A percentile compares a stretch with the other conserved stretches of the same genome.
Evolutionary conservation across 2,329 filamentous ascomycete species (phyloP).

Genomic region (Colletotrichum viniferum): DNA sequence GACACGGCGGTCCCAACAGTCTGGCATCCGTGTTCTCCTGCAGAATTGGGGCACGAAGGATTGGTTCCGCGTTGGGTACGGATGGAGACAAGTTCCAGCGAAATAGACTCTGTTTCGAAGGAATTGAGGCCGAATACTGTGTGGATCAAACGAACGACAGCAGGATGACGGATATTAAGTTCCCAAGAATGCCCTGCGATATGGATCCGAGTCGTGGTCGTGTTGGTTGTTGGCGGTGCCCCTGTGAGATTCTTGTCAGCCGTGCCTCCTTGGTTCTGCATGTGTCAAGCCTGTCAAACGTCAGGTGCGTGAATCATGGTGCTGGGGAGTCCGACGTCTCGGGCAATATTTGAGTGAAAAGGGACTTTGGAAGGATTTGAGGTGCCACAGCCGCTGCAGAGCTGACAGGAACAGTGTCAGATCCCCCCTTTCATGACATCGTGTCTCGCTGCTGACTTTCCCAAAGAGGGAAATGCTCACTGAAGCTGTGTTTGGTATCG

Average conservation of each 20-base stretch:
- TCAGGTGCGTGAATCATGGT: neutral
- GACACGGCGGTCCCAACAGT: neutral
- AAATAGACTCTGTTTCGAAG: neutral
- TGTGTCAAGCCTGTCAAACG: neutral
- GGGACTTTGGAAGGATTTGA: neutral
- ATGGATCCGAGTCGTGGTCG: neutral
- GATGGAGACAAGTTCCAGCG: neutral
- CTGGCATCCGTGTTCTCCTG: neutral
- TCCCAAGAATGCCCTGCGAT: neutral
- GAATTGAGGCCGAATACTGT: neutral
- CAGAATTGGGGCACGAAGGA: neutral
- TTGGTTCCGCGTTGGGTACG: neutral
- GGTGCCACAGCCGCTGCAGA: neutral
- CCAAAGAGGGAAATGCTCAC: neutral
- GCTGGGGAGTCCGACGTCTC: neutral
- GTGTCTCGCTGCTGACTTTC: neutral
- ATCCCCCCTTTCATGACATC: neutral
- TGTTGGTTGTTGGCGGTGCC: neutral
- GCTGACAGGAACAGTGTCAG: neutral
- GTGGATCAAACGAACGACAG: neutral
- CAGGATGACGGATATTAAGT: conserved; percentile 4
- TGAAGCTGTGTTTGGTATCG: neutral
- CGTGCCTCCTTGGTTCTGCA: neutral
- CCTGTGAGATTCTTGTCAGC: neutral
- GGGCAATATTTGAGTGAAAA: neutral